These are phyloP conservation scores for Penicillium egyptiacum DNA, from an alignment of 495 filamentous ascomycete genomes.

Conservation along the genomic window DNA sequence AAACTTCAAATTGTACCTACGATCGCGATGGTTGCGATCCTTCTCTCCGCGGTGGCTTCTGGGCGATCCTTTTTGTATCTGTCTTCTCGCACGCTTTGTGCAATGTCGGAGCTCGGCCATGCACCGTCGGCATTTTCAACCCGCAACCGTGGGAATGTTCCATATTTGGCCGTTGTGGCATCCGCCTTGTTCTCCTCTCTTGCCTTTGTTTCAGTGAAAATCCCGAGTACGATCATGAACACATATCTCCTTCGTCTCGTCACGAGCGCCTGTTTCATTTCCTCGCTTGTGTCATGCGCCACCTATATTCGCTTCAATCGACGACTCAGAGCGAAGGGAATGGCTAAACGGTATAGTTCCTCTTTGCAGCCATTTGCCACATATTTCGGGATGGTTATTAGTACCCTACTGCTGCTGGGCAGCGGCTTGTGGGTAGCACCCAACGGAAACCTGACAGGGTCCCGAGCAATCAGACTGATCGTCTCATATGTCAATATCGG, in stretches of 20 bases:
- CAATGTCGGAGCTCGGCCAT: constrained; percentile 49
- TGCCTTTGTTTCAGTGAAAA: constrained; percentile 36
- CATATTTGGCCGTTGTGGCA: constrained; percentile 42
- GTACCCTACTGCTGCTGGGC: constrained; percentile 49
- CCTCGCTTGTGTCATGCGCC: constrained; percentile 57
- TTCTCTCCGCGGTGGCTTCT: constrained; percentile 69
- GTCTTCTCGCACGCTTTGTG: constrained; percentile 52
- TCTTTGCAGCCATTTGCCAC: constrained; percentile 54
- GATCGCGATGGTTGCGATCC: constrained; percentile 67
- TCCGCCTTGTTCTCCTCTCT: constrained; percentile 42
- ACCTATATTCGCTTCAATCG: constrained; percentile 58
- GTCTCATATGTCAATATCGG: constrained; percentile 62
- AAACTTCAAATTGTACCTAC: constrained; percentile 57
- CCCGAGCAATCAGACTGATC: constrained; percentile 45
- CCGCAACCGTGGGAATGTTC: constrained; percentile 48
- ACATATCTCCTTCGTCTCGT: constrained; percentile 60
- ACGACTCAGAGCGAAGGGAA: constrained; percentile 40
- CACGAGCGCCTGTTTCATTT: constrained; percentile 60
- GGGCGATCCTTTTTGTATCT: constrained; percentile 62
- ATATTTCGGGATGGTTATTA: constrained; percentile 48
- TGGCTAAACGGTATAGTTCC: constrained; percentile 43
- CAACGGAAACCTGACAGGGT: constrained; percentile 39
- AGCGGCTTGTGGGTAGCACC: constrained; percentile 57
- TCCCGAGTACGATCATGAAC: constrained; percentile 33
- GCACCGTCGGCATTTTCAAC: constrained; percentile 43